Base-by-base conservation (phyloP, 2,329 filamentous ascomycete genomes). In the Neophaeococcomyces mojaviensis region DNA sequence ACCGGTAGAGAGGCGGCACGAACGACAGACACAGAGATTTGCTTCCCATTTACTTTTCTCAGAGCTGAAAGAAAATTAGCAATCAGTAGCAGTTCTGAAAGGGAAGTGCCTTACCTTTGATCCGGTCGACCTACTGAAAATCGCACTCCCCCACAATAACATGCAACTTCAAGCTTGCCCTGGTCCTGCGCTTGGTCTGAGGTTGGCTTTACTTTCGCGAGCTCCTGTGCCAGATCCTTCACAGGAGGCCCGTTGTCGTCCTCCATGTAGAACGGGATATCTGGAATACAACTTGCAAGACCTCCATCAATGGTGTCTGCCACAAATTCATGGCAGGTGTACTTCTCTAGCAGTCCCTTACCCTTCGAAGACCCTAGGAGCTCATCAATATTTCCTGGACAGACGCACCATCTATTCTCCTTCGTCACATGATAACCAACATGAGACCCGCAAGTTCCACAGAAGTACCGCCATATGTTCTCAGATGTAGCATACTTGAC, bases 401-500 rank as follows among this genome's bases (percentile, higher is more conserved):
- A 55, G 39, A 59, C 59, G 12, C 20, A 13, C 54, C 50, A 56
- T 48, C 54, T 59, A 7, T 55, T 53, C 4, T 51, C 52, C 5
- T 50, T 49, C 31, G 54, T 53, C 15, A 54, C 16, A 22, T 61
- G 49, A 15, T 60, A 55, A 36, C 67, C 64, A 44, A 65, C 59
- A 31, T 49, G 54, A 12, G 45, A 46, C 12, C 54, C 55, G 36
- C 55, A 57, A 16, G 31, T 34, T 19, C 35, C 34, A 44, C 55
- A 57, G 42, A 56, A 57, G 26, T 55, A 56, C 34, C 53, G 49
- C 38, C 58, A 68, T 24, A 70, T 51, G 9, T 60, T 53, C 8
- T 65, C 54, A 1, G 71, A 71, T 46, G 70, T 67, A 13, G 59
- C 54, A 53, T 75, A 78, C 39, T 62, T 50, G 4, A 60, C 66